A percentile compares a stretch with the other conserved stretches of the same genome.
Evolutionary conservation across 2,329 filamentous ascomycete genomes (phyloP).

Genomic region (Metarhizium rileyi): DNA sequence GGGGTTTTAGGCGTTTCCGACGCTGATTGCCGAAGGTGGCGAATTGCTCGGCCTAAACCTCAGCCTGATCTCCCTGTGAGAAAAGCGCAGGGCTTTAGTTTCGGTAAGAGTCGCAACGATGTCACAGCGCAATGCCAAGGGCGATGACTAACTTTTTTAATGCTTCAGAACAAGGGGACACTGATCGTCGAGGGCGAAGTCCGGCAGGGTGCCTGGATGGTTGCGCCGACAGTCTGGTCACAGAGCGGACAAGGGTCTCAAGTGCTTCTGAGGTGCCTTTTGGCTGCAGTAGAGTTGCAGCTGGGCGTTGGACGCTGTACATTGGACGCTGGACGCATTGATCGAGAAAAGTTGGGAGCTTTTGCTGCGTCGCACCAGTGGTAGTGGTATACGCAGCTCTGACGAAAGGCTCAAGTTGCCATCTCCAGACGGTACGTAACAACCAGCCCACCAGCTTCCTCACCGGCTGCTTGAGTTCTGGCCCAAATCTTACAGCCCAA

Average conservation of each 20-base stretch:
- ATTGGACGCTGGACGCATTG: background rate
- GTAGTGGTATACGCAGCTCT: background rate
- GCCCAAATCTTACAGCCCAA: background rate
- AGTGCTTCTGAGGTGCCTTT: background rate
- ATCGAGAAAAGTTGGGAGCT: background rate
- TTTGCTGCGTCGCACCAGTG: background rate
- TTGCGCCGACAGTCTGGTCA: background rate
- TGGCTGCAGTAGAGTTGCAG: background rate
- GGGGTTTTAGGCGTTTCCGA: background rate
- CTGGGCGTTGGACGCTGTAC: too few species aligned
- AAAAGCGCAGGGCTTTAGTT: background rate
- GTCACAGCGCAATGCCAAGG: slow-evolving; percentile 1
- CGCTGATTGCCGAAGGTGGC: background rate
- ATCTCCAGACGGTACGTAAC: background rate
- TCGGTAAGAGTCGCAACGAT: slow-evolving; percentile 1
- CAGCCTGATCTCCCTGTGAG: background rate
- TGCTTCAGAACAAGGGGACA: background rate
- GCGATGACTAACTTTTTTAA: background rate
- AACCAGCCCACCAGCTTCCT: background rate
- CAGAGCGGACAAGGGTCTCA: background rate
- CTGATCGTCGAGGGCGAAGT: background rate
- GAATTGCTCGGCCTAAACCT: background rate
- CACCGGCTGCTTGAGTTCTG: background rate
- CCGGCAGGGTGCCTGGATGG: background rate
- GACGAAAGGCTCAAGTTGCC: background rate